phyloP scores from a whole-genome alignment of 2,329 filamentous ascomycete species.

The Alternaria infectoria region DNA sequence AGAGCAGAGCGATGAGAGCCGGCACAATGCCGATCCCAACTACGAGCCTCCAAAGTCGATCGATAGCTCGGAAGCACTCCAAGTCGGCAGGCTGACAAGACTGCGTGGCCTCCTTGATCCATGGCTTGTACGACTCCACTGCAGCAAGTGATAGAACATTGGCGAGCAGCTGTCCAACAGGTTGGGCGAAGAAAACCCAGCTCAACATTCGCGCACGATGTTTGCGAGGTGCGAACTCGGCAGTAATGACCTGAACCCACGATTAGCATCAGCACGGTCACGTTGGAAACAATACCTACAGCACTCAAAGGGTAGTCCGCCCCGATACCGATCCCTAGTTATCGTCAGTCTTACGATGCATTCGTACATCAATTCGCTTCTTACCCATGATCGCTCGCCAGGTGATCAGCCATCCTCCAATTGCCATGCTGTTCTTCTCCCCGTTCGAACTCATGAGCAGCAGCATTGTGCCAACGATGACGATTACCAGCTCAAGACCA shows the following conservation, averaged over 20 bases:
- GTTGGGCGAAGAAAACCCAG: conserved; percentile 52
- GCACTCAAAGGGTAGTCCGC: conserved; percentile 49
- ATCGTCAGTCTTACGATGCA: background rate
- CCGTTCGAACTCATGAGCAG: conserved; percentile 48
- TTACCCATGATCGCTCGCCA: conserved; percentile 51
- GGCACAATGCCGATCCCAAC: conserved; percentile 50
- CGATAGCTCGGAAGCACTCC: conserved; percentile 41
- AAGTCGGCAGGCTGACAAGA: conserved; percentile 25
- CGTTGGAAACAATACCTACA: conserved; percentile 6
- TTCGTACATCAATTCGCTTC: background rate
- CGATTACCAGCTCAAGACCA: conserved; percentile 50
- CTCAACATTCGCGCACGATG: conserved; percentile 50
- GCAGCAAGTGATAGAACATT: conserved; percentile 39
- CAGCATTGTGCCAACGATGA: conserved; percentile 50
- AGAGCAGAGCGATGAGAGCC: conserved; percentile 35
- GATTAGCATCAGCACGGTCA: background rate
- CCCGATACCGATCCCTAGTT: conserved; percentile 43
- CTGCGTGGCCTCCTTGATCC: conserved; percentile 24
- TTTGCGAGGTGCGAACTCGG: conserved; percentile 49
- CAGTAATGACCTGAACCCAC: conserved; percentile 36
- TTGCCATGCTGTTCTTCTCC: conserved; percentile 44
- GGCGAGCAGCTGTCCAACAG: conserved; percentile 47
- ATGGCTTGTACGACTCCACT: conserved; percentile 33
- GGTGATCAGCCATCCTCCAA: conserved; percentile 48
- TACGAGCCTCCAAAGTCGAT: conserved; percentile 50